Percentiles rank a stretch among this genome's conserved stretches.
phyloP scores from a whole-genome alignment of 306 rosid species.

The Malus sieversii region DNA sequence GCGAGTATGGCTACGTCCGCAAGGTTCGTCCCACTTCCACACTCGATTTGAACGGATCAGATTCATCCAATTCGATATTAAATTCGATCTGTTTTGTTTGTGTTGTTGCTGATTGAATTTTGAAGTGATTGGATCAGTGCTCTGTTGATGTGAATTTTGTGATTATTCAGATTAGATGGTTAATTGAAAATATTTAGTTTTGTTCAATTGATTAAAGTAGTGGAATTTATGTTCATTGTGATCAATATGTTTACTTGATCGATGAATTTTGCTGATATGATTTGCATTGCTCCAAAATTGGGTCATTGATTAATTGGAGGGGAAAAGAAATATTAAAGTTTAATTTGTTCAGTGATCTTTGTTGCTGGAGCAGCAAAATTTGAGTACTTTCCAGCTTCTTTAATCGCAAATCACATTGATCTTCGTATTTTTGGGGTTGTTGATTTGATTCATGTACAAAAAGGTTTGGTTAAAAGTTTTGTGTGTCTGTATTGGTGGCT shows the following conservation, averaged over 20 bases:
- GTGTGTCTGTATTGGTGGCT: not conserved
- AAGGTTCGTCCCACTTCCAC: conserved; percentile 41
- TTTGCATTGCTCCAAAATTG: not conserved
- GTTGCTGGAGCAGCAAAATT: not conserved
- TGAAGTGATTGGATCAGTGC: not conserved
- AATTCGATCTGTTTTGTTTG: not conserved
- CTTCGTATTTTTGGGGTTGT: not conserved
- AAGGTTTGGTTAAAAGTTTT: not conserved
- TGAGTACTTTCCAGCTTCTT: not conserved
- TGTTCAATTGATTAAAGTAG: not conserved
- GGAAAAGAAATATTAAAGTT: not conserved
- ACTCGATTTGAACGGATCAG: not conserved
- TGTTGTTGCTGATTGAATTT: not conserved
- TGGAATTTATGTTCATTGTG: not conserved
- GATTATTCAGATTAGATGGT: not conserved
- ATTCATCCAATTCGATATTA: not conserved
- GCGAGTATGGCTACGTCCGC: conserved; percentile 97
- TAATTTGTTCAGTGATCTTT: not conserved
- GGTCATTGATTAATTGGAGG: not conserved
- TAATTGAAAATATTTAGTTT: not conserved
- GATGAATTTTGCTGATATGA: not conserved
- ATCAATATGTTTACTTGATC: not conserved
- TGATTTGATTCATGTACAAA: not conserved
- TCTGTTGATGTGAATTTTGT: not conserved
- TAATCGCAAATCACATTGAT: not conserved